phyloP scores from a whole-genome alignment of 1,284 basidiomycete species.

The Filobasidium uniguttulatum region DNA sequence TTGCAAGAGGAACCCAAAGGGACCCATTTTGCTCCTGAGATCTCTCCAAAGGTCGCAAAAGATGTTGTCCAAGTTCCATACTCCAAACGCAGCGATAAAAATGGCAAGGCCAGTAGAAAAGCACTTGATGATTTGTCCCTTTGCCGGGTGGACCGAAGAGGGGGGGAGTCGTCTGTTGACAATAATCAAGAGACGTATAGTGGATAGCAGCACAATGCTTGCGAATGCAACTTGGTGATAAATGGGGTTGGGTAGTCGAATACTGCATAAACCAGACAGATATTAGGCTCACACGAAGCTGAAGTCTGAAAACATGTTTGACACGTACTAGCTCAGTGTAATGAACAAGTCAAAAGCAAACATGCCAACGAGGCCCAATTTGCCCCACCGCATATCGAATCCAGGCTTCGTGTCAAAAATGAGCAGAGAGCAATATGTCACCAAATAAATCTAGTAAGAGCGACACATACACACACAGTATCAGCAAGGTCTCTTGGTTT shows the following conservation, averaged over 20 bases:
- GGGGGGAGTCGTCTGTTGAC: conserved; percentile 20
- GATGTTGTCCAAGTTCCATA: conserved; percentile 45
- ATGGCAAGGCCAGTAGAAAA: conserved; percentile 25
- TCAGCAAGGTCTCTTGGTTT: background rate
- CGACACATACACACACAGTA: background rate
- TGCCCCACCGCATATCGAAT: conserved; percentile 25
- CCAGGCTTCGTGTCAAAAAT: conserved; percentile 27
- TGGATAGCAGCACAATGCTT: conserved; percentile 30
- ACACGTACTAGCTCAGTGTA: conserved; percentile 36
- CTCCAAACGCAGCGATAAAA: conserved; percentile 37
- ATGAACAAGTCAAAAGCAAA: conserved; percentile 28
- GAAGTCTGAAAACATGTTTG: background rate
- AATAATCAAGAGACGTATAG: conserved; percentile 27
- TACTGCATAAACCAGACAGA: conserved; percentile 20
- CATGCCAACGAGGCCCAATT: conserved; percentile 22
- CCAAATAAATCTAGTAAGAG: conserved; percentile 29
- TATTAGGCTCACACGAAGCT: background rate
- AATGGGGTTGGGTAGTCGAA: conserved; percentile 41
- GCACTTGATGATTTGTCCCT: conserved; percentile 20
- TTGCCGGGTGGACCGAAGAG: conserved; percentile 15
- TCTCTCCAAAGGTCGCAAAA: conserved; percentile 34
- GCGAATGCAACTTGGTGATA: conserved; percentile 44
- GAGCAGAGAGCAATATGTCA: conserved; percentile 29
- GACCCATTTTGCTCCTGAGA: conserved; percentile 19
- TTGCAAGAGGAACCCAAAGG: conserved; percentile 27